Evolutionary conservation across 192 early-diverging fungal genomes (phyloP).

Genomic region (Kappamyces sp.): DNA sequence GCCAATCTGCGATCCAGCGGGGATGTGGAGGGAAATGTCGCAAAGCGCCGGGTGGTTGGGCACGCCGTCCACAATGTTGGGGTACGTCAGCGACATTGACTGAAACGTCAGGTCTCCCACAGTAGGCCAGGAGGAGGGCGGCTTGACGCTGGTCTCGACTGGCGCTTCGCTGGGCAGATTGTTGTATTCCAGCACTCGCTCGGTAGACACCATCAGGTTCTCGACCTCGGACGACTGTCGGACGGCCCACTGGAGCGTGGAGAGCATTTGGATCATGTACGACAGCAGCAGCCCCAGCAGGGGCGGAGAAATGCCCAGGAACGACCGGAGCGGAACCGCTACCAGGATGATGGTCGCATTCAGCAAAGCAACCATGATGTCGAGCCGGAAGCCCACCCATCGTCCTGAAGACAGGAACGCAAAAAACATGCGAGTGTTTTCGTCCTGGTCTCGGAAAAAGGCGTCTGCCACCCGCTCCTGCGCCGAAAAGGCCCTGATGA

Average conservation of each 20-base stretch:
- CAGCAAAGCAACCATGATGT: conserved; percentile 40
- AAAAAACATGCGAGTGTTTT: conserved; percentile 54
- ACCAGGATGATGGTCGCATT: conserved; percentile 36
- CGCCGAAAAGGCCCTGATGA: conserved; percentile 63
- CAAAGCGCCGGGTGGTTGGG: conserved; percentile 43
- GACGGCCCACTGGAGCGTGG: conserved; percentile 41
- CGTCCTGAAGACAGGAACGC: conserved; percentile 24
- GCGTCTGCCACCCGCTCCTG: conserved; percentile 47
- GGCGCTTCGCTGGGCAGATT: conserved; percentile 29
- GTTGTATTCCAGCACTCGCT: conserved; percentile 62
- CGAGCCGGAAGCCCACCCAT: conserved; percentile 55
- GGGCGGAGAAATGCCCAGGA: conserved; percentile 18
- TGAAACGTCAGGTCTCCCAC: conserved; percentile 54
- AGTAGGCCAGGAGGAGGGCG: conserved; percentile 53
- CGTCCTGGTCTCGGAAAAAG: conserved; percentile 52
- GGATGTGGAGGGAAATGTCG: conserved; percentile 54
- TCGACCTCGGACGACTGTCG: conserved; percentile 43
- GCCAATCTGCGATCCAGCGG: conserved; percentile 28
- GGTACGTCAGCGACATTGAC: conserved; percentile 54
- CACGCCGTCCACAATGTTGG: conserved; percentile 31
- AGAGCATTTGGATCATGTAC: conserved; percentile 27
- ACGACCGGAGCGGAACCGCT: conserved; percentile 1
- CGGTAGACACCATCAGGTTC: conserved; percentile 55
- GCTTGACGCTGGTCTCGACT: not conserved
- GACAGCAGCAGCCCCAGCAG: conserved; percentile 24